Conservation (phyloP, 2,329 filamentous ascomycete species). For the Mariannaea elegans region DNA sequence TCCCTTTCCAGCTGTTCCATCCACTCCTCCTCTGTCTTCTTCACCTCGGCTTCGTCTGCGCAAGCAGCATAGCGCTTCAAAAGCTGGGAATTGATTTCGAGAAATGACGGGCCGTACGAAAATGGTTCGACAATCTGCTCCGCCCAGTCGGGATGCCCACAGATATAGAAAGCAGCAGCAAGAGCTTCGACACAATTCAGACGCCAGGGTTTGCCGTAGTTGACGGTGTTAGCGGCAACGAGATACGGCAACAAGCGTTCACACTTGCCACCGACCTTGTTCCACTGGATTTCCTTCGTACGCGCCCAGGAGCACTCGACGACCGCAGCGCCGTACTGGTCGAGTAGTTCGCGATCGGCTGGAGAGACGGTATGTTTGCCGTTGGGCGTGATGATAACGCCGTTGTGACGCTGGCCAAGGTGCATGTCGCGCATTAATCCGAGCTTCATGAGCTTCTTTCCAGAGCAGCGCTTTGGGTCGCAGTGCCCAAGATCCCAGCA, state of each 20-base stretch:
- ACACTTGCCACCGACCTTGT: conserved; percentile 90
- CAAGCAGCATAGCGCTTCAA: conserved; percentile 88
- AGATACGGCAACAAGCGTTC: conserved; percentile 92
- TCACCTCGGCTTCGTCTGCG: conserved; percentile 81
- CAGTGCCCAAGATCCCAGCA: conserved; percentile 99
- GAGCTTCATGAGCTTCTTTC: conserved; percentile 91
- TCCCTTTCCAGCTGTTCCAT: conserved; percentile 89
- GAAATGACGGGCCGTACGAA: conserved; percentile 85
- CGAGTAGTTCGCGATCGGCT: conserved; percentile 81
- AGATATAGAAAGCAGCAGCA: conserved; percentile 92
- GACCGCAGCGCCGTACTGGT: conserved; percentile 90
- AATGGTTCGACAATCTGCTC: conserved; percentile 84
- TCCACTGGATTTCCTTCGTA: conserved; percentile 90
- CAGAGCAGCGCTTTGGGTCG: conserved; percentile 95
- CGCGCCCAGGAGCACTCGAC: conserved; percentile 98
- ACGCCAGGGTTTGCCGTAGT: conserved; percentile 95
- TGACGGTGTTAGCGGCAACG: conserved; percentile 95
- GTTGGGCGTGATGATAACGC: conserved; percentile 95
- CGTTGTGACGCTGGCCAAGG: conserved; percentile 89
- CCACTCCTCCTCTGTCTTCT: conserved; percentile 87
- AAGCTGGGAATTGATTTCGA: conserved; percentile 88
- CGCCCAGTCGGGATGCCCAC: conserved; percentile 91
- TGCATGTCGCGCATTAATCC: conserved; percentile 94
- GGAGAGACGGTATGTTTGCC: conserved; percentile 86
- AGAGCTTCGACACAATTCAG: conserved; percentile 96